Evolutionary conservation across 2,329 filamentous ascomycete genomes (phyloP).

Genomic region (Talaromyces sp.): DNA sequence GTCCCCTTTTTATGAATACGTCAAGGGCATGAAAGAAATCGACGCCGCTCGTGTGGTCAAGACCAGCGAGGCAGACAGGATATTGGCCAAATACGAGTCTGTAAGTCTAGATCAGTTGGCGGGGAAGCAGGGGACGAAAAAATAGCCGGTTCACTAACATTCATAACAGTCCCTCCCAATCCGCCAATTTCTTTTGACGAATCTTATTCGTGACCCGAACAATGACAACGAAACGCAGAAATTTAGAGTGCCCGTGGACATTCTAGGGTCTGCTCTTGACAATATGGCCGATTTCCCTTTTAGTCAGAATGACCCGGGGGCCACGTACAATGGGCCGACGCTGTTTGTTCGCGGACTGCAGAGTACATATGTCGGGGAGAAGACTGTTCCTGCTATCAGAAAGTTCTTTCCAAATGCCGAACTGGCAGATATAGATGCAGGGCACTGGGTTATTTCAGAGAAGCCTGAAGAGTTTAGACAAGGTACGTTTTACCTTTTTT

Average conservation of each 20-base stretch:
- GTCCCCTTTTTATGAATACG: constrained; percentile 71
- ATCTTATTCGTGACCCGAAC: constrained; percentile 59
- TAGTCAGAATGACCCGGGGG: constrained; percentile 57
- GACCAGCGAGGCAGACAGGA: constrained; percentile 72
- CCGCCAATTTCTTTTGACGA: constrained; percentile 87
- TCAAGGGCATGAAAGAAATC: constrained; percentile 77
- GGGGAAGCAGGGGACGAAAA: neutral
- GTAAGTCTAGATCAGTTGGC: constrained; percentile 32
- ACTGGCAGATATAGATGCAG: constrained; percentile 35
- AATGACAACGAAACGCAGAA: constrained; percentile 51
- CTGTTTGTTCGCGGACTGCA: constrained; percentile 59
- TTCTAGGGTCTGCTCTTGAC: constrained; percentile 61
- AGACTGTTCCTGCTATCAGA: constrained; percentile 34
- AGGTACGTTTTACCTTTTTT: constrained; percentile 19
- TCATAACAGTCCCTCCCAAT: constrained; percentile 58
- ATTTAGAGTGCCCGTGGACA: constrained; percentile 74
- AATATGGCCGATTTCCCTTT: constrained; percentile 87
- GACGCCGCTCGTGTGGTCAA: constrained; percentile 62
- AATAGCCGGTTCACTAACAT: constrained; percentile 6
- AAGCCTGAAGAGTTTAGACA: constrained; percentile 38
- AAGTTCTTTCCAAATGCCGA: constrained; percentile 37
- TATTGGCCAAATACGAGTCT: constrained; percentile 68
- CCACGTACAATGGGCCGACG: constrained; percentile 65
- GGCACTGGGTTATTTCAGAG: constrained; percentile 42
- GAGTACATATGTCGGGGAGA: constrained; percentile 35